Conservation (phyloP, 2,329 filamentous ascomycete species). For the Hymenoscyphus repandus region DNA sequence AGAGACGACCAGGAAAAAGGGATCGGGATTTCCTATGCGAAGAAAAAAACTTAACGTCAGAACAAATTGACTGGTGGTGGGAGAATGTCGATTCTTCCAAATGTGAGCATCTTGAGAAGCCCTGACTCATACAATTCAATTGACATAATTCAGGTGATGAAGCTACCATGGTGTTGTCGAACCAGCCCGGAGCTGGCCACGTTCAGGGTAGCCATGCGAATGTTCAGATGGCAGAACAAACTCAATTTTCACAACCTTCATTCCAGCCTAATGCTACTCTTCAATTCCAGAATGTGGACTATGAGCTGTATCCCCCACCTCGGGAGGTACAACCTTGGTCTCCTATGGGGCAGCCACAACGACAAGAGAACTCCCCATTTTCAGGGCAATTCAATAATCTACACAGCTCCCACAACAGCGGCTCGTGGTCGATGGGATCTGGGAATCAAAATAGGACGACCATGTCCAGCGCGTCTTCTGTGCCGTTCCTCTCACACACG, state of each 20-base stretch:
- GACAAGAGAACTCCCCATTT: background rate
- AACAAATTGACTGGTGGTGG: conserved; percentile 19
- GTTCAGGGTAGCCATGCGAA: background rate
- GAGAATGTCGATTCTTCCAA: background rate
- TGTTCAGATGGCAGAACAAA: background rate
- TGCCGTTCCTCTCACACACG: conserved; percentile 4
- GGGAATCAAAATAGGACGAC: background rate
- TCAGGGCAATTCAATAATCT: background rate
- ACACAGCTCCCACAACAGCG: background rate
- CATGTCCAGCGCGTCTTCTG: conserved; percentile 3
- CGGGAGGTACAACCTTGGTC: conserved; percentile 5
- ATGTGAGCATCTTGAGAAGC: conserved; percentile 3
- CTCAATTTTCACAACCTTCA: background rate
- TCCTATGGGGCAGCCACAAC: background rate
- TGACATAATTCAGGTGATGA: background rate
- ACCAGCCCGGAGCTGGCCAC: background rate
- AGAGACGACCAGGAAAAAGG: conserved; percentile 7
- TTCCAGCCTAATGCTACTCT: background rate
- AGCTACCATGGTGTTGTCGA: background rate
- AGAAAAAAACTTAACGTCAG: conserved; percentile 15
- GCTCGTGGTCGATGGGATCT: conserved; percentile 1
- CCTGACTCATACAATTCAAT: background rate
- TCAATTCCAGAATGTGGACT: background rate
- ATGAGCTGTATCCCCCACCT: background rate
- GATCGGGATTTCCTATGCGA: conserved; percentile 10